phyloP scores from a whole-genome alignment of 495 filamentous ascomycete genomes.

The Aspergillus haitiensis region DNA sequence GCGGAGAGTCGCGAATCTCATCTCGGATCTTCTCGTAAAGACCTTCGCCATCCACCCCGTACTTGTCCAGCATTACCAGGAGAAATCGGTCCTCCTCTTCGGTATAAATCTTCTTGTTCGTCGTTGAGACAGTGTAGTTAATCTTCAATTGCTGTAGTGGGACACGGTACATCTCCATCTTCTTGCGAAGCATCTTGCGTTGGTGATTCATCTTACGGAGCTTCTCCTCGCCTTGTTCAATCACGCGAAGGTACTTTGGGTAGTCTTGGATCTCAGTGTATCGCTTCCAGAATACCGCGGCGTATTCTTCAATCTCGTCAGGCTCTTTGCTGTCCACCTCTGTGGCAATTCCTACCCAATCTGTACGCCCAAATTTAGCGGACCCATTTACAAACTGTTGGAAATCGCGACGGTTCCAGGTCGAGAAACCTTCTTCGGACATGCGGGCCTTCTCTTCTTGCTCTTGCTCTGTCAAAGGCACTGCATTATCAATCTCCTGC shows the following conservation, averaged over 20 bases:
- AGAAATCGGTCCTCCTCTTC: constrained; percentile 98
- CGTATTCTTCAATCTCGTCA: constrained; percentile 83
- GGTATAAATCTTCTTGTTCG: constrained; percentile 99
- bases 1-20: constrained; percentile 87
- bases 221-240: constrained; percentile 90
- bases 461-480: constrained; percentile 86
- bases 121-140: constrained; percentile 97
- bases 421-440: constrained; percentile 80
- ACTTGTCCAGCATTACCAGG: constrained; percentile 86
- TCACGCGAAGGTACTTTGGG: constrained; percentile 78
- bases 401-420: constrained; percentile 97
- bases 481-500: constrained; percentile 86
- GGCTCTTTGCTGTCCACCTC: constrained; percentile 90
- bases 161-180: constrained; percentile 93
- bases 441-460: constrained; percentile 77
- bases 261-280: constrained; percentile 88
- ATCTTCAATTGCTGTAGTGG: constrained; percentile 97
- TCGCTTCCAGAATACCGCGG: constrained; percentile 90
- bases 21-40: constrained; percentile 85
- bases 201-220: constrained; percentile 86
- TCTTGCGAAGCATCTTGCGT: constrained; percentile 89
- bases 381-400: constrained; percentile 96
- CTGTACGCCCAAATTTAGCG: constrained; percentile 83
- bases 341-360: constrained; percentile 78
- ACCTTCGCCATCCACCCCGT: constrained; percentile 81